These are phyloP conservation scores for Cucumis cinereus DNA, from an alignment of 306 rosid species.

Conservation along the genomic window DNA sequence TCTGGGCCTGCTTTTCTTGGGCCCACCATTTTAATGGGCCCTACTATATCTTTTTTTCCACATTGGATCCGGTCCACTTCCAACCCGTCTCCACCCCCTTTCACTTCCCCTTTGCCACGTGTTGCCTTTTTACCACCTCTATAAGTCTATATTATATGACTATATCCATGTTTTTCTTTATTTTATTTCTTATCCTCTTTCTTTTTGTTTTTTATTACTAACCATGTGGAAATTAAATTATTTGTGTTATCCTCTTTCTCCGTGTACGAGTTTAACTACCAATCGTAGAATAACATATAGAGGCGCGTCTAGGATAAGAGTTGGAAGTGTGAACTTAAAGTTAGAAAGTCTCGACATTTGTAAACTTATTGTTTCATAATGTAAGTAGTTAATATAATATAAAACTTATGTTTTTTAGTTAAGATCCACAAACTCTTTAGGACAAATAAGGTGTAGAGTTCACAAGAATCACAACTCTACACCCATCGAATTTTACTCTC, in stretches of 20 bases:
- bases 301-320: no score
- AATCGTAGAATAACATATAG: no score
- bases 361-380: no score
- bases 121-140: neutral
- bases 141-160: neutral
- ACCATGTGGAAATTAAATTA: neutral
- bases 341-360: no score
- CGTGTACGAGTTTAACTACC: neutral
- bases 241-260: neutral
- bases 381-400: no score
- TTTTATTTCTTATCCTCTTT: neutral
- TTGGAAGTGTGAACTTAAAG: no score
- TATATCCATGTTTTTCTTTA: neutral
- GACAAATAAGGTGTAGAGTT: no score
- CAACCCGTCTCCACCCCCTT: neutral
- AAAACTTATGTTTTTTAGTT: no score
- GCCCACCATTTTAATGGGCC: constrained; percentile 8
- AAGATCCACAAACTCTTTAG: no score
- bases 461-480: no score
- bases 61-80: constrained; percentile 2
- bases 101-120: neutral
- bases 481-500: no score
- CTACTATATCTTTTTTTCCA: neutral
- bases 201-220: neutral
- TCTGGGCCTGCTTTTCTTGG: neutral